Percentiles rank a stretch among this genome's conserved stretches.
Conservation (phyloP, 2,329 filamentous ascomycete genomes). For the Colletotrichum ledebouriae region DNA sequence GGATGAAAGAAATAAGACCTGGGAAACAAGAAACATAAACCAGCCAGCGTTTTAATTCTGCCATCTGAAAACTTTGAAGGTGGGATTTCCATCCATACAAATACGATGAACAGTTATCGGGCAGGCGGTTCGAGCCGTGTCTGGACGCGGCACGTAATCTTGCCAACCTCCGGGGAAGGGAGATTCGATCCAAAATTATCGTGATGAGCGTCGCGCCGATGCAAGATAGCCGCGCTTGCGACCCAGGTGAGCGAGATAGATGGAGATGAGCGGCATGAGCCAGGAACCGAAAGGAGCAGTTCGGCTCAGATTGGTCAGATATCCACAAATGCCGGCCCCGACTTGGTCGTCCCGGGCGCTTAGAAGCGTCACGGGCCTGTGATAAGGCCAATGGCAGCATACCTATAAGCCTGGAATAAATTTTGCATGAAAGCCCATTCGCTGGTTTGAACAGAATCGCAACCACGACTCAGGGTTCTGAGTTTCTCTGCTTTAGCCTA, state of each 20-base stretch:
- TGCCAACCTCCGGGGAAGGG: slow-evolving; percentile 17
- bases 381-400: slow-evolving; percentile 25
- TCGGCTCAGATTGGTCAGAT: slow-evolving; percentile 31
- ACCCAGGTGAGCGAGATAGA: slow-evolving; percentile 11
- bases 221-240: slow-evolving; percentile 43
- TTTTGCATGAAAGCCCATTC: slow-evolving; percentile 10
- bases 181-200: slow-evolving; percentile 28
- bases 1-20: slow-evolving; percentile 1
- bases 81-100: slow-evolving; percentile 26
- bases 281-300: slow-evolving; percentile 13
- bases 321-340: slow-evolving; percentile 36
- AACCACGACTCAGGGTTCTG: slow-evolving; percentile 4
- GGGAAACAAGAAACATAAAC: slow-evolving; percentile 17
- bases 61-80: neutral
- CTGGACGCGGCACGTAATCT: slow-evolving; percentile 23
- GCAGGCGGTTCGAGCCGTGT: slow-evolving; percentile 26
- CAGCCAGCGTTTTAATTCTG: slow-evolving; percentile 2
- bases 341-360: slow-evolving; percentile 37
- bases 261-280: slow-evolving; percentile 24
- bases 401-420: slow-evolving; percentile 5
- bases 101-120: slow-evolving; percentile 14
- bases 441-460: slow-evolving; percentile 12
- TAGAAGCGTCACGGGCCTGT: slow-evolving; percentile 23
- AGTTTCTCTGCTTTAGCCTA: too few relatives aligned
- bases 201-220: slow-evolving; percentile 41